A percentile compares a stretch with the other conserved stretches of the same genome.
Evolutionary conservation across 2,329 filamentous ascomycete species (phyloP).

Genomic region (Colletotrichum tropicale): DNA sequence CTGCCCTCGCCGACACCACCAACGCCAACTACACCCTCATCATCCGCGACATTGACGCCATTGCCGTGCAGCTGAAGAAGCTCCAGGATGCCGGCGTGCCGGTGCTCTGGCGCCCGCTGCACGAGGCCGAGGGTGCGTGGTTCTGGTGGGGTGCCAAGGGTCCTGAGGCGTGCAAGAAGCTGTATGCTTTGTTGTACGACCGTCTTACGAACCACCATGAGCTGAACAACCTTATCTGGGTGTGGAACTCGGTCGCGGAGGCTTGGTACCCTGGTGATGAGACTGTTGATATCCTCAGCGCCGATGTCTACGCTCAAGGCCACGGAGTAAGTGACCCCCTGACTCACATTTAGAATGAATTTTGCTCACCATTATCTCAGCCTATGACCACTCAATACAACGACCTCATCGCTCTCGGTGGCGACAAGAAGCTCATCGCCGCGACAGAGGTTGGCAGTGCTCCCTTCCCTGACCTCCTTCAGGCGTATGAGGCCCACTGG

Average conservation of each 20-base stretch:
- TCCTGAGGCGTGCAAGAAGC: conserved; percentile 46
- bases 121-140: conserved; percentile 55
- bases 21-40: conserved; percentile 52
- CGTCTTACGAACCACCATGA: conserved; percentile 46
- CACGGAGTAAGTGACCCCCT: conserved; percentile 39
- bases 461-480: conserved; percentile 43
- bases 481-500: conserved; percentile 52
- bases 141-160: conserved; percentile 59
- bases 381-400: conserved; percentile 49
- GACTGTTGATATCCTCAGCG: conserved; percentile 49
- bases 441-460: conserved; percentile 51
- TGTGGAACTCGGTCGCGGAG: conserved; percentile 50
- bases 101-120: conserved; percentile 51
- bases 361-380: conserved; percentile 6
- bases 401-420: conserved; percentile 42
- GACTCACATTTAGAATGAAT: no score
- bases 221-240: conserved; percentile 53
- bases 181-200: conserved; percentile 47
- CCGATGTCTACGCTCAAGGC: conserved; percentile 49
- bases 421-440: conserved; percentile 51
- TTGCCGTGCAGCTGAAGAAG: conserved; percentile 47
- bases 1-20: conserved; percentile 42
- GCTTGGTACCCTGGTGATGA: conserved; percentile 53
- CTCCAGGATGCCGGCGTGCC: conserved; percentile 47
- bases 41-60: conserved; percentile 51